Evolutionary conservation across 257 asterid genomes (phyloP).

Genomic region (Forsythia viridissima): DNA sequence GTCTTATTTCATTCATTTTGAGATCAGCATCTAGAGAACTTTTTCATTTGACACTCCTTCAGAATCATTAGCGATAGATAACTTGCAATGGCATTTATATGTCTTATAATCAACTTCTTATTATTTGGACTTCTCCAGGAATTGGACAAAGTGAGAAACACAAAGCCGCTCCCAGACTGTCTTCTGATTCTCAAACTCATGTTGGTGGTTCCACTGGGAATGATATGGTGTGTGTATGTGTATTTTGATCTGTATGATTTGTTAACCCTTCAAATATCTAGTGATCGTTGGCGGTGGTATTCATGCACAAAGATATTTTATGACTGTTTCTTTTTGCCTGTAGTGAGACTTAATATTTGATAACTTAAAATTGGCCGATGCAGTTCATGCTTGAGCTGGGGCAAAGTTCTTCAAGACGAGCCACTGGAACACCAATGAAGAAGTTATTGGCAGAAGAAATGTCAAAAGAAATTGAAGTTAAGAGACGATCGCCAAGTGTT

Average conservation of each 20-base stretch:
- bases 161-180: conserved; percentile 45
- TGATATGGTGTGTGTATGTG: conserved; percentile 47
- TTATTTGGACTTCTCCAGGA: conserved; percentile 48
- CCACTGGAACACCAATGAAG: conserved; percentile 28
- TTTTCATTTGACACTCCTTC: conserved; percentile 1
- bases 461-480: conserved; percentile 29
- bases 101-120: neutral
- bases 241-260: conserved; percentile 1
- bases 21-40: neutral
- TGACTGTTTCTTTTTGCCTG: conserved; percentile 11
- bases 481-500: conserved; percentile 31
- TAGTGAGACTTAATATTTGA: conserved; percentile 6
- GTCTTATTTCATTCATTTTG: neutral
- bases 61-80: neutral
- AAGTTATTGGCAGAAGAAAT: conserved; percentile 39
- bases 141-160: conserved; percentile 42
- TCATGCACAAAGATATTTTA: neutral
- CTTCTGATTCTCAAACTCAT: conserved; percentile 50
- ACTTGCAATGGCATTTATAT: neutral
- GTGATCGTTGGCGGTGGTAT: neutral
- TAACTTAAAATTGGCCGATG: conserved; percentile 17
- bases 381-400: conserved; percentile 42
- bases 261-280: neutral
- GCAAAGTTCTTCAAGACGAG: conserved; percentile 42
- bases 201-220: conserved; percentile 47